A percentile compares a stretch with the other conserved stretches of the same genome.
phyloP scores from a whole-genome alignment of 306 rosid genomes.

The Dryas alaskensis region DNA sequence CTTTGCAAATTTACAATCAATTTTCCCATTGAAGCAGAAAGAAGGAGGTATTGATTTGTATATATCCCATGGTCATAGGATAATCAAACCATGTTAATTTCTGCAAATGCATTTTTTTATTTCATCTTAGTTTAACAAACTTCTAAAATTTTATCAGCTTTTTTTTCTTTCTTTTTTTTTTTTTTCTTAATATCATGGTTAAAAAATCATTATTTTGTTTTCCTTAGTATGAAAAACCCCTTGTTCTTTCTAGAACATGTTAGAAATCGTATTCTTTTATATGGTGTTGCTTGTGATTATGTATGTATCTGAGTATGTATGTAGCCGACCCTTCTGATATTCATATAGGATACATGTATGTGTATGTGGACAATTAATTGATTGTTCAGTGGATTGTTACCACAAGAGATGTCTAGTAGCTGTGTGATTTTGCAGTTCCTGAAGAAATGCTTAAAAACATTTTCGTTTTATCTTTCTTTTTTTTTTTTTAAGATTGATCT shows the following conservation, averaged over 20 bases:
- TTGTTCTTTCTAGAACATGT: too few species aligned
- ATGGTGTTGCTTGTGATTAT: not conserved
- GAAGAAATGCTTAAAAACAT: not conserved
- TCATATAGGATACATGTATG: not conserved
- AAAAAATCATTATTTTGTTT: not conserved
- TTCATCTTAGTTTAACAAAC: not conserved
- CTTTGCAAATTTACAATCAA: slow-evolving; percentile 96
- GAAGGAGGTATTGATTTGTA: slow-evolving; percentile 56
- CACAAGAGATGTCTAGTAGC: not conserved
- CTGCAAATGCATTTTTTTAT: not conserved
- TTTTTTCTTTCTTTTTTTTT: not conserved
- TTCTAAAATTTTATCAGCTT: not conserved
- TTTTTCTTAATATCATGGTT: not conserved
- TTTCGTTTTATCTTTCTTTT: not conserved
- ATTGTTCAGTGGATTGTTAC: not conserved
- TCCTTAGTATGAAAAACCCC: too few species aligned
- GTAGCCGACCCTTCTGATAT: not conserved
- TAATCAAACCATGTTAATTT: not conserved
- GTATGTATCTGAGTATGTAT: not conserved
- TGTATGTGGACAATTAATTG: not conserved
- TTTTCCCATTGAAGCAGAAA: slow-evolving; percentile 81
- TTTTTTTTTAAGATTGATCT: not conserved
- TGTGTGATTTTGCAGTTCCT: not conserved
- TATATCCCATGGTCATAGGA: not conserved
- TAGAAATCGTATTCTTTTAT: too few species aligned